phyloP scores from a whole-genome alignment of 164 flowering plant genomes.

The Aristolochia contorta region DNA sequence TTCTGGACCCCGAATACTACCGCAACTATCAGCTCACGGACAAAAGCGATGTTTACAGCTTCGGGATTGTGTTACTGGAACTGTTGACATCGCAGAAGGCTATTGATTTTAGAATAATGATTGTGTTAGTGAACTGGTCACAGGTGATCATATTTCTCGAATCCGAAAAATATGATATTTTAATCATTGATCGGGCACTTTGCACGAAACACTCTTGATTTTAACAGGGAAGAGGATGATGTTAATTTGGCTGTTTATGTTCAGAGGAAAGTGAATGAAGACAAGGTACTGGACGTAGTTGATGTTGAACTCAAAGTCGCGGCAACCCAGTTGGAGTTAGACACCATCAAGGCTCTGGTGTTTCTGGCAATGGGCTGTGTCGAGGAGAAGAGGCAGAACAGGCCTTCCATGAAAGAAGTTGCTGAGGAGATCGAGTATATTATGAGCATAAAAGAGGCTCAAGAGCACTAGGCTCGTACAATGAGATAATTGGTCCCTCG shows the following conservation, averaged over 20 bases:
- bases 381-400: constrained; percentile 12
- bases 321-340: constrained; percentile 5
- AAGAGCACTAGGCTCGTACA: neutral
- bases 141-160: too few relatives aligned
- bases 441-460: constrained; percentile 6
- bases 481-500: too few relatives aligned
- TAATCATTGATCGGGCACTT: too few relatives aligned
- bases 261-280: constrained; percentile 6
- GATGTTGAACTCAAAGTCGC: constrained; percentile 5
- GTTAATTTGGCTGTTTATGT: constrained; percentile 10
- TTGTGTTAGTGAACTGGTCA: too few relatives aligned
- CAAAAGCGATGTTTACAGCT: constrained; percentile 18
- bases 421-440: constrained; percentile 13
- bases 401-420: constrained; percentile 14
- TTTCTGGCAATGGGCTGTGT: constrained; percentile 10
- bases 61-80: constrained; percentile 17
- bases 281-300: constrained; percentile 8
- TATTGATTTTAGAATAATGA: too few relatives aligned
- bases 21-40: constrained; percentile 15
- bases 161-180: too few relatives aligned
- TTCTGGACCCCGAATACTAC: constrained; percentile 17
- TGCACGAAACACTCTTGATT: too few relatives aligned
- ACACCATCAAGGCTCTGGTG: constrained; percentile 12
- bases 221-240: constrained; percentile 6
- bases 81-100: constrained; percentile 11